These are phyloP conservation scores for Pyrrhoderma lamaoense DNA, from an alignment of 1,284 basidiomycete genomes.

Conservation along the genomic window DNA sequence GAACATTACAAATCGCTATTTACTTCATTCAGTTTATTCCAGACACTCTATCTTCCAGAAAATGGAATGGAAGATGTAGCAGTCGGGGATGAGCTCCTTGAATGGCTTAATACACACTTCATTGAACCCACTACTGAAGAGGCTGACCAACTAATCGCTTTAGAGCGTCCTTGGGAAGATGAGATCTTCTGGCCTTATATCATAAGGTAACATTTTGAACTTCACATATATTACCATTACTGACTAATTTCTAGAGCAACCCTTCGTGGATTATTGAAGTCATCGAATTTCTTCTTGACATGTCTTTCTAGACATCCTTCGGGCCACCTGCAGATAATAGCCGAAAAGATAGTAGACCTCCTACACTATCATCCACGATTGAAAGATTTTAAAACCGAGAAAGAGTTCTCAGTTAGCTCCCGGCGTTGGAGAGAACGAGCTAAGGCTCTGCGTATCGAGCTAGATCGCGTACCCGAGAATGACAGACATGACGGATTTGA, in stretches of 20 bases:
- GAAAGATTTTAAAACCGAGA: constrained; percentile 59
- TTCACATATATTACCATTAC: constrained; percentile 18
- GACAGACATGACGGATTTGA: constrained; percentile 60
- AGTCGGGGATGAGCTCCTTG: constrained; percentile 89
- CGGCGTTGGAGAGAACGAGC: constrained; percentile 72
- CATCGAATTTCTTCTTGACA: constrained; percentile 70
- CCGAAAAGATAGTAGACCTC: constrained; percentile 55
- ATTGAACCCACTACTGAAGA: constrained; percentile 82
- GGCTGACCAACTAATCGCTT: constrained; percentile 70
- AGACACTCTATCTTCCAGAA: constrained; percentile 78
- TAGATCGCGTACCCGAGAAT: constrained; percentile 60
- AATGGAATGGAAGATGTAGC: constrained; percentile 79
- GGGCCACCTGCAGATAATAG: constrained; percentile 53
- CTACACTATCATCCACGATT: constrained; percentile 72
- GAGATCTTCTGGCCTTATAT: constrained; percentile 83
- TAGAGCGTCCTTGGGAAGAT: constrained; percentile 76
- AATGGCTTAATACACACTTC: constrained; percentile 92
- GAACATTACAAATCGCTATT: constrained; percentile 68
- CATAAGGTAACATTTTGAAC: constrained; percentile 50
- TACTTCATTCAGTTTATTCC: constrained; percentile 80
- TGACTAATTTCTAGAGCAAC: constrained; percentile 44
- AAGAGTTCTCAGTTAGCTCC: constrained; percentile 70
- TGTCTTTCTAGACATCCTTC: constrained; percentile 67
- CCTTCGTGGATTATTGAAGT: constrained; percentile 73
- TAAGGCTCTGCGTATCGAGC: constrained; percentile 62